Conservation (phyloP, 2,329 filamentous ascomycete genomes). For the Xylaria sp. region DNA sequence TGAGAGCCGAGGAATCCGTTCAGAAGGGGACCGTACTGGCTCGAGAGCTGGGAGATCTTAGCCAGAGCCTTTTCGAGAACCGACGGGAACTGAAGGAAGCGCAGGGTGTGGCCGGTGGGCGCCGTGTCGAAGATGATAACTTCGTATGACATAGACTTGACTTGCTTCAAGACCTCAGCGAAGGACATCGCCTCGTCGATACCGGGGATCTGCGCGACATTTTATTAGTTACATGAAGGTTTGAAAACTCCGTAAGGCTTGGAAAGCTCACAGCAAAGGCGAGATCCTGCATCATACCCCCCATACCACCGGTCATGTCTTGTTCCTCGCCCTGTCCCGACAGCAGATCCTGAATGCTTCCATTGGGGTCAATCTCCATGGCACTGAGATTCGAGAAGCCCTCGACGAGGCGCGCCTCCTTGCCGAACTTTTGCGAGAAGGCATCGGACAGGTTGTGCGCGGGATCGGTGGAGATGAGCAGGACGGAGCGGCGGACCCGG, state of each 20-base stretch:
- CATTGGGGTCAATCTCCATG: slow-evolving; percentile 99
- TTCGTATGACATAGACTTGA: slow-evolving; percentile 98
- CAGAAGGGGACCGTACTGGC: slow-evolving; percentile 91
- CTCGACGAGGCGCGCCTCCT: slow-evolving; percentile 88
- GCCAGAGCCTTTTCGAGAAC: slow-evolving; percentile 98
- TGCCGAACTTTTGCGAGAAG: slow-evolving; percentile 98
- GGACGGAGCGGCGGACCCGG: slow-evolving; percentile 86
- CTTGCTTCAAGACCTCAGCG: slow-evolving; percentile 97
- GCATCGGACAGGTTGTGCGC: slow-evolving; percentile 97
- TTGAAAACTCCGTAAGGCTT: neutral
- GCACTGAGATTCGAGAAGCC: slow-evolving; percentile 92
- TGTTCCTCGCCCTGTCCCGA: slow-evolving; percentile 69
- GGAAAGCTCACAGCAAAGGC: slow-evolving; percentile 76
- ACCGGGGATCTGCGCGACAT: slow-evolving; percentile 70
- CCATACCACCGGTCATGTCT: slow-evolving; percentile 59
- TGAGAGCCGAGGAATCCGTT: slow-evolving; percentile 85
- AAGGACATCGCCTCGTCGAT: slow-evolving; percentile 99
- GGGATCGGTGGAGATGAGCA: slow-evolving; percentile 96
- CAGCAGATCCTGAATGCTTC: slow-evolving; percentile 91
- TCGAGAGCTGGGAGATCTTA: slow-evolving; percentile 89
- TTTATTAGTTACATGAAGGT: slow-evolving; percentile 9
- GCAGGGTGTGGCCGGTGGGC: slow-evolving; percentile 93
- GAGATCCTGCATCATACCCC: slow-evolving; percentile 97
- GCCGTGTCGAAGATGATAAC: slow-evolving; percentile 99
- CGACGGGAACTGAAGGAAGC: slow-evolving; percentile 96